phyloP scores from a whole-genome alignment of 148 eudicot genomes.

The Diospyros kaki region DNA sequence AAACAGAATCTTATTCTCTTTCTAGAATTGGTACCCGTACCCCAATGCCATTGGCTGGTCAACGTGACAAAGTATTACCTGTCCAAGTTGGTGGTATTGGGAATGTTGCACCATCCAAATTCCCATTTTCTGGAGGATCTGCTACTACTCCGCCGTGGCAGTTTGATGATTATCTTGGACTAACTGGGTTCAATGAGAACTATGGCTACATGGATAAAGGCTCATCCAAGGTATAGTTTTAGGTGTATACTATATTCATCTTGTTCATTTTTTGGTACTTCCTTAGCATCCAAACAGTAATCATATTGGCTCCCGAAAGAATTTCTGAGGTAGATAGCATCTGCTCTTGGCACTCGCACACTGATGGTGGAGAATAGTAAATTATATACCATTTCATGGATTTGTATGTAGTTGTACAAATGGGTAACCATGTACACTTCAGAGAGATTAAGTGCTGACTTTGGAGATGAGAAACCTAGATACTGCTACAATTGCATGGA shows the following conservation, averaged over 20 bases:
- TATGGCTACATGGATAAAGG: conserved; percentile 44
- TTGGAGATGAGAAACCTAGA: not conserved
- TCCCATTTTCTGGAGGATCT: conserved; percentile 53
- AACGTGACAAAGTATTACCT: conserved; percentile 28
- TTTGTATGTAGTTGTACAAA: not conserved
- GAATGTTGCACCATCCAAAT: conserved; percentile 34
- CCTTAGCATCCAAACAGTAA: not conserved
- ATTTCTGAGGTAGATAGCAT: not conserved
- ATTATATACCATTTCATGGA: not conserved
- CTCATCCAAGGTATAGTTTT: conserved; percentile 67
- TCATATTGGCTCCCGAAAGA: not conserved
- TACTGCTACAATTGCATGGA: not conserved
- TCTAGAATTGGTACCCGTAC: conserved; percentile 26
- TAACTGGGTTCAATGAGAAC: conserved; percentile 50
- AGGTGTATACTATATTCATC: not conserved
- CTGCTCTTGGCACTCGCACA: conserved; percentile 4
- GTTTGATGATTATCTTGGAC: conserved; percentile 60
- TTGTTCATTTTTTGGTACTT: not conserved
- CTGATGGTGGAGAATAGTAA: not conserved
- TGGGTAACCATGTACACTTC: not conserved
- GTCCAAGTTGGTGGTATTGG: conserved; percentile 37
- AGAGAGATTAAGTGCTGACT: not conserved
- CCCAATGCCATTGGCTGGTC: conserved; percentile 30
- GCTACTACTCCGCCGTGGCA: conserved; percentile 60
- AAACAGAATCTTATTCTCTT: conserved; percentile 31